phyloP scores from a whole-genome alignment of 2,329 filamentous ascomycete species.

The Hypomyces rosellus region DNA sequence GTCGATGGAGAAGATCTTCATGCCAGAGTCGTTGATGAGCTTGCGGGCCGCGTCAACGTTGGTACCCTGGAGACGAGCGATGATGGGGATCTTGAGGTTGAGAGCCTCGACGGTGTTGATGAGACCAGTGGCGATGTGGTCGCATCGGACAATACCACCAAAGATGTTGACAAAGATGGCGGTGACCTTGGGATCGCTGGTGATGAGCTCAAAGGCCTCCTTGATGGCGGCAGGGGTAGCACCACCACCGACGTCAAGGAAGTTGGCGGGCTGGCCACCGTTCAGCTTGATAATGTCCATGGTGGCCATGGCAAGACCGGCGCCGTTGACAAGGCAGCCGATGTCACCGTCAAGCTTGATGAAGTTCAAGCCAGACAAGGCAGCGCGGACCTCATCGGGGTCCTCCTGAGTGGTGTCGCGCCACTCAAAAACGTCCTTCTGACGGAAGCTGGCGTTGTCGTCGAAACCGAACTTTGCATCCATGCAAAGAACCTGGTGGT shows the following conservation, averaged over 20 bases:
- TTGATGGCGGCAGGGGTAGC: slow-evolving; percentile 95
- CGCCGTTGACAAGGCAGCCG: slow-evolving; percentile 97
- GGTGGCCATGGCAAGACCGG: slow-evolving; percentile 98
- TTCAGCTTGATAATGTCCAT: slow-evolving; percentile 99
- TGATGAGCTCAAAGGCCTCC: slow-evolving; percentile 98
- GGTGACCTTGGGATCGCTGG: slow-evolving; percentile 93
- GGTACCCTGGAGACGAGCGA: slow-evolving; percentile 94
- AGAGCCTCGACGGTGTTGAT: slow-evolving; percentile 92
- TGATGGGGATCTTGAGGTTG: slow-evolving; percentile 94
- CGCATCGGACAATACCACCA: slow-evolving; percentile 95
- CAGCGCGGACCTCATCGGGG: slow-evolving; percentile 93
- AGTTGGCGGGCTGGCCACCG: slow-evolving; percentile 92
- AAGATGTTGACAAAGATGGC: slow-evolving; percentile 99
- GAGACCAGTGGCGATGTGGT: slow-evolving; percentile 92
- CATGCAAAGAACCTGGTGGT: slow-evolving; percentile 98
- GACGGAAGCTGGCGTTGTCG: slow-evolving; percentile 97
- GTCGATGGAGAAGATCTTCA: slow-evolving; percentile 99
- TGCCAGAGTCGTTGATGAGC: slow-evolving; percentile 89
- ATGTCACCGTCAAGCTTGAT: slow-evolving; percentile 99
- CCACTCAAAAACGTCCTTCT: slow-evolving; percentile 92
- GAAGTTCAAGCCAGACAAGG: slow-evolving; percentile 93
- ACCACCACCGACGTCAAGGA: slow-evolving; percentile 96
- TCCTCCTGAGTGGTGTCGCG: slow-evolving; percentile 95
- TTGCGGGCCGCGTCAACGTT: slow-evolving; percentile 95
- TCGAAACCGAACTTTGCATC: slow-evolving; percentile 98